Evolutionary conservation across 2,329 filamentous ascomycete genomes (phyloP).

Genomic region (Ophiocordyceps polyrhachis-furcata): DNA sequence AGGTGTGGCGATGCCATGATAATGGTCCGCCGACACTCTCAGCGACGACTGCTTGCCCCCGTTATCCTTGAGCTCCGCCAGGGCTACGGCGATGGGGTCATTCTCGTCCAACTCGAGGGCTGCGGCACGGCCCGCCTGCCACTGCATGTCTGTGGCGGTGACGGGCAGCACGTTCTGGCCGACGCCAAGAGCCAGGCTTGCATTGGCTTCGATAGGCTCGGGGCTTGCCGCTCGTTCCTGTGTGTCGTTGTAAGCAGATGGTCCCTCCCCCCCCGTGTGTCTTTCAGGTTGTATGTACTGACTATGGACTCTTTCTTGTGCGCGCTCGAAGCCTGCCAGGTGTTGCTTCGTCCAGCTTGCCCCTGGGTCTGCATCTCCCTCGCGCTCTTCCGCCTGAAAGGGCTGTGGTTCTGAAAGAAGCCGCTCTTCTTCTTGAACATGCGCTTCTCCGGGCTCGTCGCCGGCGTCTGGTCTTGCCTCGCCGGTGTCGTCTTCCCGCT

Average conservation of each 20-base stretch:
- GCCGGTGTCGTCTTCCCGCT: slow-evolving; percentile 57
- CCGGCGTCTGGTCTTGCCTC: slow-evolving; percentile 38
- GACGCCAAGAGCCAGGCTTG: slow-evolving; percentile 82
- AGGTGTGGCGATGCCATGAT: slow-evolving; percentile 82
- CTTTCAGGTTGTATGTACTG: neutral
- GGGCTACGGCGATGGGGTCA: slow-evolving; percentile 80
- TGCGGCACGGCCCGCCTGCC: slow-evolving; percentile 10
- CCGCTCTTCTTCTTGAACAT: slow-evolving; percentile 56
- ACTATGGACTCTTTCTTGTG: slow-evolving; percentile 4
- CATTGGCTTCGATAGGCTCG: slow-evolving; percentile 76
- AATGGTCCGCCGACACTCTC: slow-evolving; percentile 87
- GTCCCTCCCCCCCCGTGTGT: too few relatives aligned
- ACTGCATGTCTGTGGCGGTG: slow-evolving; percentile 50
- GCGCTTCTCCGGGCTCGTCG: slow-evolving; percentile 41
- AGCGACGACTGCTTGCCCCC: slow-evolving; percentile 59
- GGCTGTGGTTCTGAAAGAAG: slow-evolving; percentile 85
- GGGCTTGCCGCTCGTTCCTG: slow-evolving; percentile 41
- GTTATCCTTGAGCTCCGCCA: slow-evolving; percentile 76
- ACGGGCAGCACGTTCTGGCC: slow-evolving; percentile 95
- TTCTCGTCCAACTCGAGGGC: slow-evolving; percentile 35
- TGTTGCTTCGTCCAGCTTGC: slow-evolving; percentile 29
- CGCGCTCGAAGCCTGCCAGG: slow-evolving; percentile 30
- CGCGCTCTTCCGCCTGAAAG: slow-evolving; percentile 82
- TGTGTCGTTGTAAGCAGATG: neutral
- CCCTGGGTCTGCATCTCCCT: slow-evolving; percentile 37